These are phyloP conservation scores for Thraustotheca clavata DNA, from an alignment of 352 stramenopile species.

Conservation along the genomic window DNA sequence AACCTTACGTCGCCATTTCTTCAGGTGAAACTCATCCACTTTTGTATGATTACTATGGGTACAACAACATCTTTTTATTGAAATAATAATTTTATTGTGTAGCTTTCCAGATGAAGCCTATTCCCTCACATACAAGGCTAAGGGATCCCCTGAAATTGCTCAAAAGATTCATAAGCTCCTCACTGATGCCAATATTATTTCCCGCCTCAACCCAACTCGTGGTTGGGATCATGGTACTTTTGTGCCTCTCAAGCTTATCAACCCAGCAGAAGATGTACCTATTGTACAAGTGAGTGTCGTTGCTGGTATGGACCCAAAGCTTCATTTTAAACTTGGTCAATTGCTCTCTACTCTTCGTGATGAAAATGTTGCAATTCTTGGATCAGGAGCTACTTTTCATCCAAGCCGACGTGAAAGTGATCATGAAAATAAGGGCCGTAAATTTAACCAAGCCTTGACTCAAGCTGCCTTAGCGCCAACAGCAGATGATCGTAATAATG, in stretches of 20 bases:
- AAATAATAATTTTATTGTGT: background rate
- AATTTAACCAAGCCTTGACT: constrained; percentile 6
- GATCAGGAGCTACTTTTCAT: constrained; percentile 43
- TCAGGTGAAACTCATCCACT: constrained; percentile 43
- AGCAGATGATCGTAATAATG: background rate
- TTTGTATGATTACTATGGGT: constrained; percentile 86
- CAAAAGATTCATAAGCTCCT: constrained; percentile 58
- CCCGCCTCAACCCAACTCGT: constrained; percentile 43
- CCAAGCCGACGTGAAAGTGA: background rate
- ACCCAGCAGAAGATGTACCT: constrained; percentile 79
- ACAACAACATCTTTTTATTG: background rate
- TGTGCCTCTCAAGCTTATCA: constrained; percentile 86
- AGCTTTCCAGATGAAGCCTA: constrained; percentile 81
- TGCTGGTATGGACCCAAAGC: constrained; percentile 35
- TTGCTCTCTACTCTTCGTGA: constrained; percentile 50
- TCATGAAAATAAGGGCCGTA: background rate
- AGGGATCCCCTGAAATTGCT: constrained; percentile 59
- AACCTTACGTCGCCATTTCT: constrained; percentile 31
- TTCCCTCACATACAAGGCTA: constrained; percentile 69
- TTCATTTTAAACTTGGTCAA: constrained; percentile 61
- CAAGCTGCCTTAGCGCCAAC: background rate
- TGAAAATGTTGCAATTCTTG: constrained; percentile 79
- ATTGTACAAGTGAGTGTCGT: constrained; percentile 79
- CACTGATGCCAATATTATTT: constrained; percentile 34
- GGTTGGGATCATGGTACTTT: constrained; percentile 90